Evolutionary conservation across 2,329 filamentous ascomycete genomes (phyloP), one percentile per base, ranked within the genome.

Genomic region (Cladosporium sphaerospermum): DNA sequence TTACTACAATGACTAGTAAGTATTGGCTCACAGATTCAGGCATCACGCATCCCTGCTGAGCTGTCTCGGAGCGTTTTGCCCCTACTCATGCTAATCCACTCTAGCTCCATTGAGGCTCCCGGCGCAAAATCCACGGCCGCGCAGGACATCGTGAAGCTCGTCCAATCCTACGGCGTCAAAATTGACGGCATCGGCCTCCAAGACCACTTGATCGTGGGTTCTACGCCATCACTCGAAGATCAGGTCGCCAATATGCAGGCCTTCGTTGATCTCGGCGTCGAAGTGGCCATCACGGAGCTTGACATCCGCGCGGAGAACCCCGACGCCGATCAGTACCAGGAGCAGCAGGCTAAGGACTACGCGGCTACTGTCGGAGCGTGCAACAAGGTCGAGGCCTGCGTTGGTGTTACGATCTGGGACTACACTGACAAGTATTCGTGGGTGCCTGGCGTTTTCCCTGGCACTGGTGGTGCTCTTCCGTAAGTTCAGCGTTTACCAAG

Each of bases 131-230:
- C 64, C 32, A 60, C 55, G 41, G 67, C 67, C n/a, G 65, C 69
- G 3, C 63, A 62, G 34, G 56, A 60, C 18, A 67, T 73, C 41
- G 64, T 69, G 55, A 66, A 66, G 50, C 63, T 64, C 28, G 66
- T 74, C 44, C 56, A 67, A 45, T 63, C 64, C 1, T 67, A 69
- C n/a, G 64, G 64, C 5, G 66, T 71, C 45, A 62, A 71, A 39
- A 82, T 85, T 57, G 78, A 85, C 57, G 82, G 82, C 50, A 74
- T 85, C 4, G 82, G 83, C 11, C 71, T 84, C 60, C 81, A 86
- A 63, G 75, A 71, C 6, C 83, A 86, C 65, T 76, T 84, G 48
- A 77, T 80, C 53, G 77, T 79, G 7, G 78, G 80, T 60, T 60
- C 64, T n/a, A 74, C 77, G 1, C 76, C 80, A 0, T 67, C 64